Conservation (phyloP, 2,329 filamentous ascomycete genomes). For the Aurifilum marmelostoma region DNA sequence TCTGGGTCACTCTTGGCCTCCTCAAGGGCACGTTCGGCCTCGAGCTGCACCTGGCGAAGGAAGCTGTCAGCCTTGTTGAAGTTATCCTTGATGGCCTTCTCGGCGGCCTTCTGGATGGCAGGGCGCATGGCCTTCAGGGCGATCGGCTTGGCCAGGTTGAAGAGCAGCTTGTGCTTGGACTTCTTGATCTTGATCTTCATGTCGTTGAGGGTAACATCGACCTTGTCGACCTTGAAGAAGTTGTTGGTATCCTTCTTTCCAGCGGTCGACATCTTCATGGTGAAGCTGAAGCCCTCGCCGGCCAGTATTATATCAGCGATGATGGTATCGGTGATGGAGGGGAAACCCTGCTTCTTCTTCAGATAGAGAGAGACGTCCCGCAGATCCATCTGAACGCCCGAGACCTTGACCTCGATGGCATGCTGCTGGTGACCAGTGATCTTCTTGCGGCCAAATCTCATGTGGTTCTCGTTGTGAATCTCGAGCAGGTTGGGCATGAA, state of each 20-base stretch:
- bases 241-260: slow-evolving; percentile 75
- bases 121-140: slow-evolving; percentile 83
- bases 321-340: slow-evolving; percentile 82
- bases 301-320: slow-evolving; percentile 86
- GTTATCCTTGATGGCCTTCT: slow-evolving; percentile 85
- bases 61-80: slow-evolving; percentile 75
- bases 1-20: slow-evolving; percentile 71
- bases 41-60: slow-evolving; percentile 77
- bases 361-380: slow-evolving; percentile 91
- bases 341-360: slow-evolving; percentile 94
- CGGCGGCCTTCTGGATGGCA: slow-evolving; percentile 81
- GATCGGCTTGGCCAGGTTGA: slow-evolving; percentile 83
- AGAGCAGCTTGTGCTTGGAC: slow-evolving; percentile 92
- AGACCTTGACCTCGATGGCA: slow-evolving; percentile 77
- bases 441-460: slow-evolving; percentile 91
- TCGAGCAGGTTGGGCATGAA: slow-evolving; percentile 92
- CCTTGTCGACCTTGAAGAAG: slow-evolving; percentile 94
- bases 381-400: slow-evolving; percentile 91
- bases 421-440: slow-evolving; percentile 81
- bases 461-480: slow-evolving; percentile 89
- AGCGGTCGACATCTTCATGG: slow-evolving; percentile 82
- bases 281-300: slow-evolving; percentile 88
- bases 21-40: slow-evolving; percentile 73
- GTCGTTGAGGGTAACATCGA: slow-evolving; percentile 79
- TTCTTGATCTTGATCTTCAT: slow-evolving; percentile 89